These are phyloP conservation scores for Endotrypanum monterogeii DNA, from an alignment of 208 protist genomes.

Conservation along the genomic window DNA sequence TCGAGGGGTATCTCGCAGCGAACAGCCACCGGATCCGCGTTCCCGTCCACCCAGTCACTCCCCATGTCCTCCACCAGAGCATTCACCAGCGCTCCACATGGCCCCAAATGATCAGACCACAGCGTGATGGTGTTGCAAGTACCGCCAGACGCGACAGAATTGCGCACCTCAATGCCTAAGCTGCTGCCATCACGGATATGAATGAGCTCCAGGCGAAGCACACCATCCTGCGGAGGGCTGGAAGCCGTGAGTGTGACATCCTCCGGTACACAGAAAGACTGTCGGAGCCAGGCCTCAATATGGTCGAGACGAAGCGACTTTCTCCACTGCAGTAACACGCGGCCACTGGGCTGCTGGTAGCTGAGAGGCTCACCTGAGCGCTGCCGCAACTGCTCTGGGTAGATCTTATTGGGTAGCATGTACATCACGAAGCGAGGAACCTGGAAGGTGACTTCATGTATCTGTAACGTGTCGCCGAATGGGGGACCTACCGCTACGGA, in stretches of 20 bases:
- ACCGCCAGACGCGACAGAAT: conserved; percentile 19
- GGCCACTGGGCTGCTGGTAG: conserved; percentile 36
- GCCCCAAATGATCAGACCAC: conserved; percentile 74
- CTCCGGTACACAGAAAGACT: conserved; percentile 50
- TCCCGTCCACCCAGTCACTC: conserved; percentile 33
- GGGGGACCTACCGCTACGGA: conserved; percentile 79
- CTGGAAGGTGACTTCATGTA: conserved; percentile 77
- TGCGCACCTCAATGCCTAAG: conserved; percentile 50
- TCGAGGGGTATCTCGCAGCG: conserved; percentile 85
- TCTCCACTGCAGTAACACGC: conserved; percentile 53
- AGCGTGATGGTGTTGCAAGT: conserved; percentile 45
- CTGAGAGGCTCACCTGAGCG: background rate
- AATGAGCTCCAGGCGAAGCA: conserved; percentile 54
- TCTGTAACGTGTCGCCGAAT: conserved; percentile 65
- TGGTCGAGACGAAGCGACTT: conserved; percentile 38
- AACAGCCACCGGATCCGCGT: conserved; percentile 23
- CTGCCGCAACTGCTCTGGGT: conserved; percentile 3
- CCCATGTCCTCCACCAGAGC: conserved; percentile 63
- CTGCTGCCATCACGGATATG: conserved; percentile 66
- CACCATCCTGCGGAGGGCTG: conserved; percentile 23
- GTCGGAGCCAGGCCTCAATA: conserved; percentile 48
- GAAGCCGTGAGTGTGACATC: conserved; percentile 29
- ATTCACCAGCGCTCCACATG: conserved; percentile 86
- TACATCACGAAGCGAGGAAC: conserved; percentile 92
- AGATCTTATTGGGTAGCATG: conserved; percentile 26